Conservation (phyloP, 169 alveolate genomes). For the Cryptosporidium meleagridis region DNA sequence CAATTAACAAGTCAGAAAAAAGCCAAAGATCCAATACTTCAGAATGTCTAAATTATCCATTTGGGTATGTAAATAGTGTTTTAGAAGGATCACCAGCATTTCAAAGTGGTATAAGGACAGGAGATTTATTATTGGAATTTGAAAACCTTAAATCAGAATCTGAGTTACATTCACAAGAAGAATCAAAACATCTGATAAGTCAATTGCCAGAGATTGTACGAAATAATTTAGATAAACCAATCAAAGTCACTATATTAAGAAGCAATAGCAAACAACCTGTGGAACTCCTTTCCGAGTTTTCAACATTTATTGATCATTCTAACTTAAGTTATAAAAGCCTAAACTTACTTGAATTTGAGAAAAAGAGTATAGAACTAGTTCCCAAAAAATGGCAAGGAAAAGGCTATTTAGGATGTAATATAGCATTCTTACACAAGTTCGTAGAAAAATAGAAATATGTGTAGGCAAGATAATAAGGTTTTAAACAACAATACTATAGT, state of each 20-base stretch:
- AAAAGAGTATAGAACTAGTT: not conserved
- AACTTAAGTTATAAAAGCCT: conserved; percentile 5
- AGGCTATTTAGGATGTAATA: conserved; percentile 54
- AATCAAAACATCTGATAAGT: conserved; percentile 1
- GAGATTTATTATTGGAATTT: conserved; percentile 42
- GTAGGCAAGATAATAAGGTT: conserved; percentile 22
- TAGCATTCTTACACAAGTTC: conserved; percentile 37
- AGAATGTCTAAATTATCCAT: conserved; percentile 3
- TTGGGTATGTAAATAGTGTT: conserved; percentile 35
- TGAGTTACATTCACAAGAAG: conserved; percentile 31
- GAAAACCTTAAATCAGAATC: conserved; percentile 15
- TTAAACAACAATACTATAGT: conserved; percentile 71
- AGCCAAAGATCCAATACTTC: not conserved
- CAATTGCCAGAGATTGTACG: not conserved
- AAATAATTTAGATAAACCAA: not conserved
- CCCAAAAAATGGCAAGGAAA: conserved; percentile 47
- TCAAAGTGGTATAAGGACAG: conserved; percentile 50
- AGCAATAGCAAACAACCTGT: not conserved
- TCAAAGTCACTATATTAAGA: conserved; percentile 34
- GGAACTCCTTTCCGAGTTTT: not conserved
- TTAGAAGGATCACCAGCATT: conserved; percentile 60
- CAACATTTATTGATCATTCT: not conserved
- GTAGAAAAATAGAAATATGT: conserved; percentile 2
- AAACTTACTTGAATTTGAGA: conserved; percentile 6
- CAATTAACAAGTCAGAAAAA: not conserved